Evolutionary conservation across 2,329 filamentous ascomycete species (phyloP), one percentile per base, ranked within the genome.

Genomic region (Fonsecaea monophora): DNA sequence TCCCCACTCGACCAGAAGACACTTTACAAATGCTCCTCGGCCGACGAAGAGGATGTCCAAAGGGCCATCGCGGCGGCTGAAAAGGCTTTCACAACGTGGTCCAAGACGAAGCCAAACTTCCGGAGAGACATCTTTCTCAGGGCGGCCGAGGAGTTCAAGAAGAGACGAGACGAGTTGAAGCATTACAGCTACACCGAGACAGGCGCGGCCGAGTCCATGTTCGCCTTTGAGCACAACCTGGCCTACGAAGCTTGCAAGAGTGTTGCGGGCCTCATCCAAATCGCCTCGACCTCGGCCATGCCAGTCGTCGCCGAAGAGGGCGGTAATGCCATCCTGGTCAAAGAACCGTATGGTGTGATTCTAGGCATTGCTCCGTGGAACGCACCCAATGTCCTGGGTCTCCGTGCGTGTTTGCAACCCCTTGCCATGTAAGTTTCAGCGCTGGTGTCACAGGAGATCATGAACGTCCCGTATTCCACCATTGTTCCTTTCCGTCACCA

Each of bases 321-420:
- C 0, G 82, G 83, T 30, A 82, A 79, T 57, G 91, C 88, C 0
- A 81, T 95, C 71, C 80, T 96, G 3, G 78, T 89, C 70, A 89
- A 88, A 75, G 90, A 94, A 78, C 92, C 92, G 0, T 92, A 87
- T 72, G 92, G 92, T 1, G 92, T 95, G 7, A 84, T 94, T 15
- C 80, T 96, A 35, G 89, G 87, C 2, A 92, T 96, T 77, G 91
- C 90, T 2, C 91, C 92, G 9, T 96, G 92, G 92, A 84, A 88
- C 69, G 85, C 85, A 0, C 85, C 83, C 8, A 82, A 79, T 60
- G 81, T 83, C 64, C 77, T 86, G 32, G 83, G 82, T 32, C 71
- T 76, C 8, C 80, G 84, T 56, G 75, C 83, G 0, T 75, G 91
- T 25, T 78, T 84, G 9, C 86, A 85, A 68, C 88, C 92, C 2